Percentiles rank a stretch among this genome's conserved stretches.
Conservation (phyloP, 306 rosid species). For the Quillaja saponaria region DNA sequence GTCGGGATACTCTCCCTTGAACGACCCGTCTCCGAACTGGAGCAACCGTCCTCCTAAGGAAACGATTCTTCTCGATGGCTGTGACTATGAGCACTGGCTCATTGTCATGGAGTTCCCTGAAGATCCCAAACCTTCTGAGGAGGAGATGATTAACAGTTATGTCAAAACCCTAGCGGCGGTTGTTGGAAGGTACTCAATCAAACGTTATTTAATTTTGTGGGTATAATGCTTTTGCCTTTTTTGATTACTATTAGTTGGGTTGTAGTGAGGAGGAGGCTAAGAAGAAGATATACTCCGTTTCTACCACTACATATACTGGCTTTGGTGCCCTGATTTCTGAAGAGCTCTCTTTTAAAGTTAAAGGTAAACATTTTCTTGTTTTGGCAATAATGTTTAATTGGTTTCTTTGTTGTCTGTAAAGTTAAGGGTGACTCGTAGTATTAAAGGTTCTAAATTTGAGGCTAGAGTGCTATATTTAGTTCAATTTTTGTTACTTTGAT, state of each 20-base stretch:
- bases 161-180: constrained; percentile 77
- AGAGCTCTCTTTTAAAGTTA: constrained; percentile 76
- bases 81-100: constrained; percentile 97
- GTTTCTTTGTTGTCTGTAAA: not conserved
- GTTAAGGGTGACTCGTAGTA: constrained; percentile 4
- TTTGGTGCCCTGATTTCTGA: constrained; percentile 89
- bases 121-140: constrained; percentile 73
- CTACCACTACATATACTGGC: constrained; percentile 66
- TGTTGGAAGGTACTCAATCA: constrained; percentile 61
- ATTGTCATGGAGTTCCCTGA: constrained; percentile 73
- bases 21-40: constrained; percentile 89
- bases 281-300: constrained; percentile 88
- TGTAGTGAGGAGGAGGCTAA: constrained; percentile 88
- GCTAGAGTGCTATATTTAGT: not conserved
- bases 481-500: too few species aligned
- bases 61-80: constrained; percentile 86
- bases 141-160: constrained; percentile 70
- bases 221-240: not conserved
- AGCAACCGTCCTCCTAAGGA: constrained; percentile 91
- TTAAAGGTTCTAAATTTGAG: constrained; percentile 13
- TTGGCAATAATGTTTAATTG: not conserved
- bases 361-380: constrained; percentile 49
- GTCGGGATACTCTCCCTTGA: constrained; percentile 73
- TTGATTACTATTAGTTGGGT: not conserved
- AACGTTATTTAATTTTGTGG: not conserved